Percentiles rank a stretch among this genome's conserved stretches.
Conservation (phyloP, 2,329 filamentous ascomycete species). For the Botryotinia convoluta region DNA sequence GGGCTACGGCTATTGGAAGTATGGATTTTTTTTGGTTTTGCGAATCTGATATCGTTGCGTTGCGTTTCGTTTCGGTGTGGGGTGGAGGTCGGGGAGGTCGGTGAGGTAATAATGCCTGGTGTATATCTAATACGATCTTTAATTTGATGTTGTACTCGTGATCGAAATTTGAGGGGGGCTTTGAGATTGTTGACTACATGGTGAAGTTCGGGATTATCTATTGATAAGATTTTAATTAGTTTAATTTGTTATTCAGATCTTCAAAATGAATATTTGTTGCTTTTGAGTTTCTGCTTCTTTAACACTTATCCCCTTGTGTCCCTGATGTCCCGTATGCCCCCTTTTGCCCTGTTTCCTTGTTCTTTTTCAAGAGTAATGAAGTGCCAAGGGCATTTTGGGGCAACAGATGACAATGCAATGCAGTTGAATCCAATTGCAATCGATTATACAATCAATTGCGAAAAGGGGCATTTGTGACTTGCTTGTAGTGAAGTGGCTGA, state of each 20-base stretch:
- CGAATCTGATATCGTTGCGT: background rate
- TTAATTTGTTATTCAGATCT: constrained; percentile 1
- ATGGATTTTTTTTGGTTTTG: background rate
- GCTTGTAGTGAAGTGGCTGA: background rate
- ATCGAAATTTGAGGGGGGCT: constrained; percentile 8
- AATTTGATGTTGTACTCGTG: constrained; percentile 15
- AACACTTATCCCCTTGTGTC: background rate
- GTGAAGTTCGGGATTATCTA: constrained; percentile 3
- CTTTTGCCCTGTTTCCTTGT: background rate
- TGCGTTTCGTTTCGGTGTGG: constrained; percentile 4
- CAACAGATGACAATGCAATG: background rate
- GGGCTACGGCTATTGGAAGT: background rate
- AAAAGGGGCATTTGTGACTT: constrained; percentile 2
- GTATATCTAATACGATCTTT: constrained; percentile 7
- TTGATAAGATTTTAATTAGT: constrained; percentile 1
- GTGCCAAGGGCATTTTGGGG: background rate
- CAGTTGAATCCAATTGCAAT: background rate
- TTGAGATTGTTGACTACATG: constrained; percentile 16
- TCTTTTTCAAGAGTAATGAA: background rate
- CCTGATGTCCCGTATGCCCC: background rate
- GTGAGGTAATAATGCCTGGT: constrained; percentile 6
- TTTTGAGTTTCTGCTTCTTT: background rate
- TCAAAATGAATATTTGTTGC: background rate
- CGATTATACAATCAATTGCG: background rate
- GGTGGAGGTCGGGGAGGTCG: background rate